Conservation (phyloP, 2,329 filamentous ascomycete genomes). For the Zasmidium citrigriseum region DNA sequence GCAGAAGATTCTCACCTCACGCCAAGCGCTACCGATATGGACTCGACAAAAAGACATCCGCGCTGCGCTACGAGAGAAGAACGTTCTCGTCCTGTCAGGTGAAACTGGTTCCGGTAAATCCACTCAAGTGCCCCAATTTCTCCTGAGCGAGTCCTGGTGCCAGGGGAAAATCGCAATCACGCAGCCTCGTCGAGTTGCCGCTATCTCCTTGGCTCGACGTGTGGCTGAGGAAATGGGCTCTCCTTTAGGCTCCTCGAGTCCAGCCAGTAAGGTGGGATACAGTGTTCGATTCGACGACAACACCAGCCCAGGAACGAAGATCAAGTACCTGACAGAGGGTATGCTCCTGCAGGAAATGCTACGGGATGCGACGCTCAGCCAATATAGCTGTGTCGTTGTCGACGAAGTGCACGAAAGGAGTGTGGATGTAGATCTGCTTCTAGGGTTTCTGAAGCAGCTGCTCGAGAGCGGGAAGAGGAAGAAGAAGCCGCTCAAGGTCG, state of each 20-base stretch:
- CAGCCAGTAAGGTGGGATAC: conserved; percentile 75
- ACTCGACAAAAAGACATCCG: conserved; percentile 70
- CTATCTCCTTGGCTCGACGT: conserved; percentile 83
- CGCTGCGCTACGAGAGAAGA: conserved; percentile 57
- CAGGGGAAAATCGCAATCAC: conserved; percentile 87
- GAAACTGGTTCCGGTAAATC: conserved; percentile 97
- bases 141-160: conserved; percentile 80
- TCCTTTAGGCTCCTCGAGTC: conserved; percentile 54
- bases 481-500: conserved; percentile 77
- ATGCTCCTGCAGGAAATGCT: conserved; percentile 94
- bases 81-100: conserved; percentile 83
- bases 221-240: conserved; percentile 82
- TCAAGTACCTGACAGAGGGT: conserved; percentile 95
- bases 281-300: conserved; percentile 92
- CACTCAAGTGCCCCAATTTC: conserved; percentile 92
- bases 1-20: conserved; percentile 34
- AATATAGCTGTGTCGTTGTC: conserved; percentile 88
- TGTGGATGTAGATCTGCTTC: conserved; percentile 86
- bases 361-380: conserved; percentile 74
- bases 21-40: conserved; percentile 80
- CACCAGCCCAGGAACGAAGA: conserved; percentile 67
- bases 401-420: conserved; percentile 98
- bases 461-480: conserved; percentile 63
- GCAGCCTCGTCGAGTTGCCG: conserved; percentile 89
- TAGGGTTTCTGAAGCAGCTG: conserved; percentile 84